A percentile compares a stretch with the other conserved stretches of the same genome.
These are phyloP conservation scores for Alopecurus myosuroides DNA, from an alignment of 176 grass and related monocot genomes.

Conservation along the genomic window DNA sequence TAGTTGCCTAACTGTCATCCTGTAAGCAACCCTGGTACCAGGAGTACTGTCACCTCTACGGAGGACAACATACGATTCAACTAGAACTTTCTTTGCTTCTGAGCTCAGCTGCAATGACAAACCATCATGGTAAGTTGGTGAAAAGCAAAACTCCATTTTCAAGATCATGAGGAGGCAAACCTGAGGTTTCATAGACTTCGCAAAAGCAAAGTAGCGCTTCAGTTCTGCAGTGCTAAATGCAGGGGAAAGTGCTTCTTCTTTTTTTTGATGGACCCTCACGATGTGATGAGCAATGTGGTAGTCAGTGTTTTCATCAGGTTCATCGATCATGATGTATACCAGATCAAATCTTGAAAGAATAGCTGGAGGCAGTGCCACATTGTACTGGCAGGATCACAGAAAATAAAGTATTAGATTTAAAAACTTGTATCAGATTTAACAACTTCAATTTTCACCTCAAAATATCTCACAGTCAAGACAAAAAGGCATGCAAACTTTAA, in stretches of 20 bases:
- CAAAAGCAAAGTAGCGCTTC: conserved; percentile 86
- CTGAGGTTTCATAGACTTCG: conserved; percentile 87
- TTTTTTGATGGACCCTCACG: conserved; percentile 96
- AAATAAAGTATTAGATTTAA: conserved; percentile 32
- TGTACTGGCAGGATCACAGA: conserved; percentile 59
- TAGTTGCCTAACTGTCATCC: conserved; percentile 97
- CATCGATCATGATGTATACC: conserved; percentile 99
- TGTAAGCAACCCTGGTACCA: conserved; percentile 92
- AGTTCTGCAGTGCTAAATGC: conserved; percentile 86
- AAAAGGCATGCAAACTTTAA: neutral
- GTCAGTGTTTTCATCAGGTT: conserved; percentile 95
- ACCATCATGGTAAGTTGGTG: conserved; percentile 21
- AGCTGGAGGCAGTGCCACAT: conserved; percentile 91
- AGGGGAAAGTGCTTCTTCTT: conserved; percentile 85
- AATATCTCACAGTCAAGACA: neutral
- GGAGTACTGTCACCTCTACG: conserved; percentile 87
- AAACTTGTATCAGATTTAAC: conserved; percentile 20
- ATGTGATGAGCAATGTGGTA: conserved; percentile 99
- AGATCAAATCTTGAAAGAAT: conserved; percentile 99
- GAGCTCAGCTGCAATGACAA: conserved; percentile 65
- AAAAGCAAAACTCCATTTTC: neutral
- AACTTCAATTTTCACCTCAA: conserved; percentile 13
- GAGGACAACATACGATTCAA: conserved; percentile 82
- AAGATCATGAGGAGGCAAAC: conserved; percentile 35
- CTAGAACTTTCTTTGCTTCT: conserved; percentile 83